Conservation (phyloP, 2,329 filamentous ascomycete genomes). For the Trichoderma sp. region DNA sequence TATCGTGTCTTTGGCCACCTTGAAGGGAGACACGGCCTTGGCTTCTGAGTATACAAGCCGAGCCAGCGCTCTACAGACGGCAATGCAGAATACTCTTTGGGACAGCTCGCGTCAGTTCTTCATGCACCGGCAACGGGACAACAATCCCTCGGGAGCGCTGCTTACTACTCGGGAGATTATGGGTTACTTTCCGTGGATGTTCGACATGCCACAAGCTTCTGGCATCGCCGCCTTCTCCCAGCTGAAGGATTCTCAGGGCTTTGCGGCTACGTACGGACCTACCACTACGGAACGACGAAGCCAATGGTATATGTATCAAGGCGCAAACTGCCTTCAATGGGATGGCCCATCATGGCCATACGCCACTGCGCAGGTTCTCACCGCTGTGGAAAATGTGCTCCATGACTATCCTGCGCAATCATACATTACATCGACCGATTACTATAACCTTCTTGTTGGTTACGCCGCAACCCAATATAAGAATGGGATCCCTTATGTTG, state of each 20-base stretch:
- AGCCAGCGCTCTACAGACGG: not conserved
- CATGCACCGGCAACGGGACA: not conserved
- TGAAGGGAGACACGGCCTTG: not conserved
- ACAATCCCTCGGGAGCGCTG: not conserved
- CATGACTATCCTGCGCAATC: not conserved
- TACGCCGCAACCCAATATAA: not conserved
- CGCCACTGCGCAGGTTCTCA: not conserved
- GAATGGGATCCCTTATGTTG: not conserved
- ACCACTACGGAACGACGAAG: not conserved
- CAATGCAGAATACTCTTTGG: not conserved
- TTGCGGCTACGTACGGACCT: not conserved
- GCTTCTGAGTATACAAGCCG: not conserved
- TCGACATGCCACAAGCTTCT: not conserved
- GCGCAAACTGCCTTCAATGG: not conserved
- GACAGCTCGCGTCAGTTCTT: not conserved
- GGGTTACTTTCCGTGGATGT: not conserved
- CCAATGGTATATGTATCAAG: not conserved
- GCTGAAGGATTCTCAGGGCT: not conserved
- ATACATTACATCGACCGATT: not conserved
- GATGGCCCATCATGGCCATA: slow-evolving; percentile 2
- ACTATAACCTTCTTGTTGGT: not conserved
- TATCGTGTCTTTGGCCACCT: not conserved
- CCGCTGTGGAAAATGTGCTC: not conserved
- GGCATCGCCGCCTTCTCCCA: not conserved
- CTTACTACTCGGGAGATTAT: not conserved